These are phyloP conservation scores for Spathaspora gorwiae DNA, from an alignment of 805 yeast species.

Conservation along the genomic window DNA sequence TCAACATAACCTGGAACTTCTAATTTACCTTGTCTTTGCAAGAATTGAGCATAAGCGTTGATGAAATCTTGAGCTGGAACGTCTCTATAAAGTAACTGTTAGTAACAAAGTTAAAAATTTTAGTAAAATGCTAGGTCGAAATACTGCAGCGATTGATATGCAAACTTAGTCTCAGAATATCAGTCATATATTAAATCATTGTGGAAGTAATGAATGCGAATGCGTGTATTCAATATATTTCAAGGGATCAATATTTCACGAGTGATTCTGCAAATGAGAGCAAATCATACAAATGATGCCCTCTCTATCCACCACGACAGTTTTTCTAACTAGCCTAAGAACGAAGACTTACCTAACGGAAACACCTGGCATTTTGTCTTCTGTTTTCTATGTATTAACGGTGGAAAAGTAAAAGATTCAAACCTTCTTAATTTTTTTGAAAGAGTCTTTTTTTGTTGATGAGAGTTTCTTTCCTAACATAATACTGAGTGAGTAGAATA, in stretches of 20 bases:
- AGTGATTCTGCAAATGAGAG: background rate
- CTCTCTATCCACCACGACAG: conserved; percentile 25
- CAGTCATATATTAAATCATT: background rate
- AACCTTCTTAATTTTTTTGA: background rate
- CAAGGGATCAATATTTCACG: too few species aligned
- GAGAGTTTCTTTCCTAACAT: too few species aligned
- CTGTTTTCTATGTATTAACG: conserved; percentile 10
- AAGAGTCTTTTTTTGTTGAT: background rate
- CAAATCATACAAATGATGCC: conserved; percentile 1
- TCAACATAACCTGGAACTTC: conserved; percentile 99
- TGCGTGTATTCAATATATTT: too few species aligned
- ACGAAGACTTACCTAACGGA: conserved; percentile 82
- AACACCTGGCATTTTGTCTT: conserved; percentile 88
- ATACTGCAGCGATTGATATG: background rate
- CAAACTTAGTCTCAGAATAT: background rate
- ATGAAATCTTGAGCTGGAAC: conserved; percentile 99
- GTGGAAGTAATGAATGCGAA: too few species aligned
- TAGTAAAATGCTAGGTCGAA: background rate
- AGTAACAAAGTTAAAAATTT: conserved; percentile 24
- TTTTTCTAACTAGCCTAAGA: conserved; percentile 2
- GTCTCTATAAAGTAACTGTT: conserved; percentile 63
- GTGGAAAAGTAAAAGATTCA: conserved; percentile 5
- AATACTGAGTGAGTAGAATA: too few species aligned
- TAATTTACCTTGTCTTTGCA: conserved; percentile 99
- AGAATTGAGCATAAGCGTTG: conserved; percentile 98